These are phyloP conservation scores for Fusarium tuaranense DNA, from an alignment of 2,329 filamentous ascomycete genomes.

Conservation along the genomic window DNA sequence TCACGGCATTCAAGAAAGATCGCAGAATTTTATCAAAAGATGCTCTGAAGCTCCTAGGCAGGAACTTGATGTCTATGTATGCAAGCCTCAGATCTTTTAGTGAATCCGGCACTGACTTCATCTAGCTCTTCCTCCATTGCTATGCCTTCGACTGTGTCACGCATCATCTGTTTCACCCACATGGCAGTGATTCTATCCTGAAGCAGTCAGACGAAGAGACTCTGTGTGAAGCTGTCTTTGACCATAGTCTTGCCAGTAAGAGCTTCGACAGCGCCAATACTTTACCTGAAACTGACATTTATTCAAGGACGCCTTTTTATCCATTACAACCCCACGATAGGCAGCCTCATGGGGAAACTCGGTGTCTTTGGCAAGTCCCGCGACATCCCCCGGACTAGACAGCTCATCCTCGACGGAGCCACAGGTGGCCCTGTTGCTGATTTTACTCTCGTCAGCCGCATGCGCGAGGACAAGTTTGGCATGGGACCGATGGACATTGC, in stretches of 20 bases:
- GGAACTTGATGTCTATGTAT: constrained; percentile 29
- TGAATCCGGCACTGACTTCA: background rate
- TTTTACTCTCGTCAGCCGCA: constrained; percentile 25
- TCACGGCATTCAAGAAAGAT: constrained; percentile 21
- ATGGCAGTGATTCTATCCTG: constrained; percentile 28
- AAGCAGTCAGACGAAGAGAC: constrained; percentile 12
- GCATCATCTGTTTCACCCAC: constrained; percentile 26
- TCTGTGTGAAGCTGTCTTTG: constrained; percentile 26
- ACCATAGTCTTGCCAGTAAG: constrained; percentile 26
- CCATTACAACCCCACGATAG: constrained; percentile 17
- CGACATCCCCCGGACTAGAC: constrained; percentile 6
- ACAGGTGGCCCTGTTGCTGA: constrained; percentile 8
- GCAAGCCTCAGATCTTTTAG: fast-evolving
- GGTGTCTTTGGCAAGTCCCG: constrained; percentile 29
- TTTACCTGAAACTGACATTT: background rate
- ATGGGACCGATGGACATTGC: constrained; percentile 20
- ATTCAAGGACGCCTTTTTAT: constrained; percentile 9
- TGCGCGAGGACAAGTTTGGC: constrained; percentile 23
- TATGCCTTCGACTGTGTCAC: constrained; percentile 35
- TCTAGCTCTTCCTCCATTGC: constrained; percentile 23
- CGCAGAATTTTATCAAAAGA: constrained; percentile 21
- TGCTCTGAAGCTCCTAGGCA: constrained; percentile 11
- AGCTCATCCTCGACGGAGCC: constrained; percentile 20
- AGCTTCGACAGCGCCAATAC: fast-evolving
- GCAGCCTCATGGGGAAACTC: background rate